Conservation (phyloP, 1,139 yeast genomes). For the Taphrina wiesneri region DNA sequence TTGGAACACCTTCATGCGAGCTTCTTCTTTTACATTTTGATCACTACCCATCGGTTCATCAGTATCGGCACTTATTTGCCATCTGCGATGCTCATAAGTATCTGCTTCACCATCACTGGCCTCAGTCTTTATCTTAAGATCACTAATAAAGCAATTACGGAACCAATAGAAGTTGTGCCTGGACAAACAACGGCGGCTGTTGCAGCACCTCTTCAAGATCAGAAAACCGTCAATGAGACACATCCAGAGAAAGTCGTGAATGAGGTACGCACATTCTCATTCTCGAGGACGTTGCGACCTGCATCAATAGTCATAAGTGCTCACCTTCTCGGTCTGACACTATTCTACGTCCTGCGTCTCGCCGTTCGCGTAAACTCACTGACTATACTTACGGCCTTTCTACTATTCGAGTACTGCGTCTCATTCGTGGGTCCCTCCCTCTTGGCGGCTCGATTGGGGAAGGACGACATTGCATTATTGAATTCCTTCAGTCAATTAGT, state of each 20-base stretch:
- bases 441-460: slow-evolving; percentile 30
- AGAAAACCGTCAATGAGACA: slow-evolving; percentile 18
- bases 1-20: slow-evolving; percentile 96
- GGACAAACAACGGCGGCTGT: neutral
- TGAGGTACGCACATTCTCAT: neutral
- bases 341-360: slow-evolving; percentile 33
- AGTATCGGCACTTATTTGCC: slow-evolving; percentile 94
- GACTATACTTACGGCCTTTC: neutral
- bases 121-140: slow-evolving; percentile 47
- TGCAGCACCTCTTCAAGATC: slow-evolving; percentile 1
- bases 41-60: slow-evolving; percentile 77
- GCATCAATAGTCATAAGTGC: slow-evolving; percentile 11
- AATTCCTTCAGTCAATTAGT: slow-evolving; percentile 25
- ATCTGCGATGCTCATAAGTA: slow-evolving; percentile 71
- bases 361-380: neutral
- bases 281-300: slow-evolving; percentile 4
- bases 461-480: slow-evolving; percentile 27
- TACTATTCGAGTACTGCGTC: neutral
- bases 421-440: slow-evolving; percentile 17
- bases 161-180: neutral
- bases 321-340: slow-evolving; percentile 16
- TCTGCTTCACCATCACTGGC: slow-evolving; percentile 70
- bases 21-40: slow-evolving; percentile 83
- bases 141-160: neutral
- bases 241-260: neutral